A percentile compares a stretch with the other conserved stretches of the same genome.
Evolutionary conservation across 768 basidiomycete genomes (phyloP).

Genomic region (Trametes maxima): DNA sequence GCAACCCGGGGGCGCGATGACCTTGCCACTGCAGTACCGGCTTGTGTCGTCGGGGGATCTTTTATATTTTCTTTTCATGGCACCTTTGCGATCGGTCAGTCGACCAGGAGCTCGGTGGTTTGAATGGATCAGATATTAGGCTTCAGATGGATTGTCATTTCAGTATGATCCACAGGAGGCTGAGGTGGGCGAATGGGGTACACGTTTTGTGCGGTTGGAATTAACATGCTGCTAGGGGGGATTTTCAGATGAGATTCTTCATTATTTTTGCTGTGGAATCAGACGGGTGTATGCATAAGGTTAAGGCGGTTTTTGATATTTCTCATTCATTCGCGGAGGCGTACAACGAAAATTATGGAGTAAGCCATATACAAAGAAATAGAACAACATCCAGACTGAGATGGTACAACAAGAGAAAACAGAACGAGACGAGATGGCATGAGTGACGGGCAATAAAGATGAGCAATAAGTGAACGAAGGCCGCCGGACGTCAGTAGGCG

Average conservation of each 20-base stretch:
- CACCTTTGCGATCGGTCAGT: constrained; percentile 18
- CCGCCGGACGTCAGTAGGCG: neutral
- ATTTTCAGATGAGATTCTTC: no score
- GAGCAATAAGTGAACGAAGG: neutral
- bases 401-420: neutral
- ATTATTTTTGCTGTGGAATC: no score
- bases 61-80: constrained; percentile 18
- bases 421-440: neutral
- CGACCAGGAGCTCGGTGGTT: constrained; percentile 7
- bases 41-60: constrained; percentile 35
- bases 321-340: no score
- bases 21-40: constrained; percentile 34
- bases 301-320: no score
- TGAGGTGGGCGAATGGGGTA: neutral
- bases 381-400: neutral
- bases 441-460: neutral
- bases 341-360: no score
- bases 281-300: no score
- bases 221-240: no score
- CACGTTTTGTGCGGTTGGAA: neutral
- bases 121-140: constrained; percentile 6
- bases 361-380: neutral
- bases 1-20: constrained; percentile 32
- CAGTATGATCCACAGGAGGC: no score
- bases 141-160: neutral